Conservation (phyloP, 495 filamentous ascomycete genomes). For the Penicillium pulvis region DNA sequence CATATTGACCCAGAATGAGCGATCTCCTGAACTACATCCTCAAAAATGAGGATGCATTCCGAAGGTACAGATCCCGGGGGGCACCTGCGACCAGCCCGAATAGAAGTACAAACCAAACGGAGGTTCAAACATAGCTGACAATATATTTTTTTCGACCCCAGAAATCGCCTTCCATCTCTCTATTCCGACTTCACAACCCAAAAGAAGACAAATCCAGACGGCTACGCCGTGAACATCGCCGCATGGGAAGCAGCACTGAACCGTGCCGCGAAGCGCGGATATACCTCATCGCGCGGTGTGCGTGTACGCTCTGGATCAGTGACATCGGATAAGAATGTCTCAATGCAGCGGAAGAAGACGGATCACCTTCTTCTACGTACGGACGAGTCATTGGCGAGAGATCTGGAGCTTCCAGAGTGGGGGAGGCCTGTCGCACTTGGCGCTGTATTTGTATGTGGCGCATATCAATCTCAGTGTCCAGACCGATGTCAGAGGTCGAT, state of each 20-base stretch:
- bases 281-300: conserved; percentile 51
- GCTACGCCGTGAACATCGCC: conserved; percentile 79
- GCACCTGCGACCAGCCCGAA: not conserved
- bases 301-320: conserved; percentile 27
- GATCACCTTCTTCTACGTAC: conserved; percentile 63
- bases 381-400: conserved; percentile 67
- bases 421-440: conserved; percentile 83
- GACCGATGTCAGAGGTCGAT: not conserved
- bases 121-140: not conserved
- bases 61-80: conserved; percentile 48
- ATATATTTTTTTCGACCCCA: conserved; percentile 28
- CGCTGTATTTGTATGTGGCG: conserved; percentile 62
- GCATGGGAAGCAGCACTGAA: conserved; percentile 81
- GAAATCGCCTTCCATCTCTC: conserved; percentile 83
- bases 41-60: conserved; percentile 64
- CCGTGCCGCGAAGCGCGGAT: conserved; percentile 65
- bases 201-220: conserved; percentile 82
- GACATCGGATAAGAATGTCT: conserved; percentile 7
- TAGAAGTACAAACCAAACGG: too few species aligned
- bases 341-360: conserved; percentile 27
- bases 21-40: conserved; percentile 64
- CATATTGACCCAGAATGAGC: conserved; percentile 45
- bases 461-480: not conserved
- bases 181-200: conserved; percentile 91
- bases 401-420: conserved; percentile 75